Base-by-base conservation (phyloP, 2,329 filamentous ascomycete genomes). In the Colletotrichum simmondsii region DNA sequence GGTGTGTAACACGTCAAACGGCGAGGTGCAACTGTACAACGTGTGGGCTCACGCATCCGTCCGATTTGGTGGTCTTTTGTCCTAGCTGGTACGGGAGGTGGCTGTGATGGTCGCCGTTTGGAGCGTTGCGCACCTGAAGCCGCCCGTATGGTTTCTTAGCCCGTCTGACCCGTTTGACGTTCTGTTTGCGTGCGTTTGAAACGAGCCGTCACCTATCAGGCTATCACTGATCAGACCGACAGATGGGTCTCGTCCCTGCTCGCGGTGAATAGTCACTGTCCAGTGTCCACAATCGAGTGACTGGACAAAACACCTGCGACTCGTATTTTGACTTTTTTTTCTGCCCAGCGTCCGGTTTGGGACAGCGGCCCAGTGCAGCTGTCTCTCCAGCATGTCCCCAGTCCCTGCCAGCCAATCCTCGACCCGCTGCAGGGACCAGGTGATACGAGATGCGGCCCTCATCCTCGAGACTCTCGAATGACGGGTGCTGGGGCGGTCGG, bases 131-230 rank as follows among this genome's bases (percentile, higher is more conserved):
- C 54, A 71, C 61, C 61, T 62, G 71, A 65, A 73, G 71, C 61
- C 60, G 46, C 66, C 54, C 35, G 65, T 52, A 42, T 24, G 28
- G 24, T 35, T 65, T 26, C 24, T 16, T 62, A 59, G 67, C 37
- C 67, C 62, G 67, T 52, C 67, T 58, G 67, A 35, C 67, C 66
- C 71, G 61, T 73, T 73, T 73, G 66, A 71, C 71, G 26, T 71
- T 56, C 66, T 71, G 60, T 61, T 70, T 73, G 57, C 60, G 56
- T 71, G 56, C 61, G 56, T 53, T 37, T 73, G 71, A 73, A 73
- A 73, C 71, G 56, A 71, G 16, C 28, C 52, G 66, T 71, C 71
- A 65, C 71, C 66, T 72, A 61, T 60, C 71, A 65, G 60, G 66
- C 66, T 72, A 61, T 60, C 71, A 65, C 71, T 60, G 70, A 61